These are phyloP conservation scores for Chamaenerion angustifolium DNA, from an alignment of 345 rosid genomes.

Conservation along the genomic window DNA sequence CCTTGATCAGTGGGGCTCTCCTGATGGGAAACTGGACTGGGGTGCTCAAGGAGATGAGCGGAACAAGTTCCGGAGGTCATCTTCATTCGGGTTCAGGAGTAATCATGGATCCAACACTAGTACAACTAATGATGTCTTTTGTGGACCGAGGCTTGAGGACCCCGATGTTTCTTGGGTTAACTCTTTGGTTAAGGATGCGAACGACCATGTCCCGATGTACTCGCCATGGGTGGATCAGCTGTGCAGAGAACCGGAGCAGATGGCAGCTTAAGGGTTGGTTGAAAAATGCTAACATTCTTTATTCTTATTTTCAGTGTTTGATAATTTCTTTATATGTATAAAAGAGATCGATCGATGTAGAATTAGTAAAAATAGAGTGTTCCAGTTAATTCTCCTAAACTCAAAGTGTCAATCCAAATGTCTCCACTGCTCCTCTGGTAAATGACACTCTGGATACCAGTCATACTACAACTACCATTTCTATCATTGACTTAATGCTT, in stretches of 20 bases:
- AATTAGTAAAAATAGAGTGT: too few relatives aligned
- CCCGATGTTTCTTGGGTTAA: conserved; percentile 95
- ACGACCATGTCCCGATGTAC: conserved; percentile 19
- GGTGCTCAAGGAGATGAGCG: conserved; percentile 78
- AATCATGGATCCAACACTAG: conserved; percentile 18
- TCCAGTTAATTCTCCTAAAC: too few relatives aligned
- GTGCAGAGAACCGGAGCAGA: conserved; percentile 87
- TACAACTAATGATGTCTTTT: conserved; percentile 7
- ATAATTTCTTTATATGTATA: too few relatives aligned
- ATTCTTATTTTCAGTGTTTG: too few relatives aligned
- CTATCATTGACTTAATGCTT: too few relatives aligned
- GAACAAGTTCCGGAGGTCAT: conserved; percentile 67
- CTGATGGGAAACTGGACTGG: conserved; percentile 78
- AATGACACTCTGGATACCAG: too few relatives aligned
- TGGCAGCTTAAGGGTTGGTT: conserved; percentile 46
- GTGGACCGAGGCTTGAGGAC: conserved; percentile 27
- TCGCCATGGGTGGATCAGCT: conserved; percentile 78
- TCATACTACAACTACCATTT: too few relatives aligned
- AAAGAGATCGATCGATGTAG: too few relatives aligned
- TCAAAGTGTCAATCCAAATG: too few relatives aligned
- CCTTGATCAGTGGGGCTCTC: conserved; percentile 66
- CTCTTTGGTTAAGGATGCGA: conserved; percentile 64
- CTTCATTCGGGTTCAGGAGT: conserved; percentile 59
- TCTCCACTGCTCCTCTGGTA: too few relatives aligned
- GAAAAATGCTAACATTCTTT: conserved; percentile 14